These are phyloP conservation scores for Fraxinus pennsylvanica DNA, from an alignment of 257 asterid species.

Conservation along the genomic window DNA sequence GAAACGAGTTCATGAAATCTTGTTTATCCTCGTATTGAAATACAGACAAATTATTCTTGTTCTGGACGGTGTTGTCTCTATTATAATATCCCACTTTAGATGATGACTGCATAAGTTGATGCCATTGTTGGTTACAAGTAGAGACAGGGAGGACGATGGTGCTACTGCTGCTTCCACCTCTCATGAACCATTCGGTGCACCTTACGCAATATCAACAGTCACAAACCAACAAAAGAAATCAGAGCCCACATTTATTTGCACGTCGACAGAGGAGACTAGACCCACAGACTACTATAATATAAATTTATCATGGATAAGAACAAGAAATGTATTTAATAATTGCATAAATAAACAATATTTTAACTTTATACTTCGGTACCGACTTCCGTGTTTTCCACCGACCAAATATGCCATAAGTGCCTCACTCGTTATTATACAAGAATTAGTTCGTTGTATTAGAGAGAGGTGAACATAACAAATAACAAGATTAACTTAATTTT, in stretches of 20 bases:
- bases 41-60: slow-evolving; percentile 13
- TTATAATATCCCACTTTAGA: slow-evolving; percentile 21
- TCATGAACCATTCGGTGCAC: slow-evolving; percentile 51
- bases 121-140: slow-evolving; percentile 29
- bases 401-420: too few species aligned
- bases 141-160: slow-evolving; percentile 18
- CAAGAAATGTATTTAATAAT: slow-evolving; percentile 22
- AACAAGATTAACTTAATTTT: too few species aligned
- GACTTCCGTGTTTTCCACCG: too few species aligned
- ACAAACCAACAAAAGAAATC: slow-evolving; percentile 17
- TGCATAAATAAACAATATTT: too few species aligned
- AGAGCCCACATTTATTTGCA: slow-evolving; percentile 3
- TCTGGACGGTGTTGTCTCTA: neutral
- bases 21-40: slow-evolving; percentile 25
- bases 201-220: slow-evolving; percentile 28
- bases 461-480: too few species aligned
- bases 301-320: slow-evolving; percentile 31
- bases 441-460: too few species aligned
- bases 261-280: slow-evolving; percentile 20
- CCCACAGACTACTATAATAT: slow-evolving; percentile 15
- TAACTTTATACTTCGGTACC: too few species aligned
- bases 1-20: slow-evolving; percentile 19
- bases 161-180: slow-evolving; percentile 27
- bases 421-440: too few species aligned
- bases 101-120: slow-evolving; percentile 29